Percentiles rank a stretch among this genome's conserved stretches.
Evolutionary conservation across 2,329 filamentous ascomycete species (phyloP).

Genomic region (Ciborinia camelliae): DNA sequence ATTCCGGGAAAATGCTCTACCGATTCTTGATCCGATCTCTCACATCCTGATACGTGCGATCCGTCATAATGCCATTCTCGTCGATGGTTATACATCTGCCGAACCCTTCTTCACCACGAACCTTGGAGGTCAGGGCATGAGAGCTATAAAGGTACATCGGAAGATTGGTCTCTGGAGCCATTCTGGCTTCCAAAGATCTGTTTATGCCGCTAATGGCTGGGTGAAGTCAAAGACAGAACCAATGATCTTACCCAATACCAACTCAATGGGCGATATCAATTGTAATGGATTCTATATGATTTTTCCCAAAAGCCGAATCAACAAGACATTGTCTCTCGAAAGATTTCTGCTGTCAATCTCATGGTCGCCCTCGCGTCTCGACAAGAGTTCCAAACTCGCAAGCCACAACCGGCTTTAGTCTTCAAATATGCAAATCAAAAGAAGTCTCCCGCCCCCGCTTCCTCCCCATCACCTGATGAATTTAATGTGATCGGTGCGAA

Average conservation of each 20-base stretch:
- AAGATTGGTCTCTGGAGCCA: constrained; percentile 26
- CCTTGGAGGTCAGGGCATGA: constrained; percentile 20
- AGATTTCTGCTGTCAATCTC: constrained; percentile 16
- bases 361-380: constrained; percentile 15
- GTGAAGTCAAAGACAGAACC: constrained; percentile 27
- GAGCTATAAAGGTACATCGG: constrained; percentile 27
- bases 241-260: constrained; percentile 24
- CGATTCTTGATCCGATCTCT: constrained; percentile 30
- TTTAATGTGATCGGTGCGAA: constrained; percentile 17
- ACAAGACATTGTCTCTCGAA: constrained; percentile 22
- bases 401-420: not conserved
- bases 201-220: constrained; percentile 17
- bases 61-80: constrained; percentile 24
- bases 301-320: constrained; percentile 23
- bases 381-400: constrained; percentile 6
- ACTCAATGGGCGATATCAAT: constrained; percentile 23
- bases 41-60: constrained; percentile 26
- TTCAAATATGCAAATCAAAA: constrained; percentile 14
- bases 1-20: constrained; percentile 26
- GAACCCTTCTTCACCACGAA: constrained; percentile 28
- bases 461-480: not conserved
- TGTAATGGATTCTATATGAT: constrained; percentile 26
- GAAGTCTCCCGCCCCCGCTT: constrained; percentile 7
- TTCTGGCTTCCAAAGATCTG: constrained; percentile 27
- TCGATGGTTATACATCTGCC: constrained; percentile 25